Evolutionary conservation across 306 rosid genomes (phyloP).

Genomic region (Sindora glabra): DNA sequence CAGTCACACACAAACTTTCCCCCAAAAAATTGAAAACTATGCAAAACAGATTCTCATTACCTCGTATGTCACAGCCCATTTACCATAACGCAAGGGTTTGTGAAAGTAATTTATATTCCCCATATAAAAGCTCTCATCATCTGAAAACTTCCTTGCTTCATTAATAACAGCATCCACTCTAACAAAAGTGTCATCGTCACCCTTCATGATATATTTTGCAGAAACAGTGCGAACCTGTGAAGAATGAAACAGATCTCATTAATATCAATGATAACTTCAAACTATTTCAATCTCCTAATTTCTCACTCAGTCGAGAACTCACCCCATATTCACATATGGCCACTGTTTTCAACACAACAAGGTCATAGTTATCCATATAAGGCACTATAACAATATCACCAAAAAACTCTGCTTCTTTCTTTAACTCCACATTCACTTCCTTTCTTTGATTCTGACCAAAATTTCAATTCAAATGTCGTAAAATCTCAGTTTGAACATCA

Average conservation of each 20-base stretch:
- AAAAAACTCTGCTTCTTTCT: slow-evolving; percentile 59
- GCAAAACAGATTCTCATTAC: slow-evolving; percentile 31
- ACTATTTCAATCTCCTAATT: background rate
- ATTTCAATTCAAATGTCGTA: slow-evolving; percentile 14
- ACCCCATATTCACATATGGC: slow-evolving; percentile 78
- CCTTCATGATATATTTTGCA: slow-evolving; percentile 63
- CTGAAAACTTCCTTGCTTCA: slow-evolving; percentile 44
- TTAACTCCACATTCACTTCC: slow-evolving; percentile 64
- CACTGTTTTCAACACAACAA: slow-evolving; percentile 65
- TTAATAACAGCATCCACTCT: slow-evolving; percentile 49
- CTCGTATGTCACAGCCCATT: slow-evolving; percentile 98
- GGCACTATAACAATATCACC: slow-evolving; percentile 64
- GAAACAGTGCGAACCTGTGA: slow-evolving; percentile 39
- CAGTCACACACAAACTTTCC: no score
- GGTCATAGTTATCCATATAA: slow-evolving; percentile 68
- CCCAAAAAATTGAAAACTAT: no score
- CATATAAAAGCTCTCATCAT: slow-evolving; percentile 55
- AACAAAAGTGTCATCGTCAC: slow-evolving; percentile 72
- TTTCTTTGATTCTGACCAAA: slow-evolving; percentile 63
- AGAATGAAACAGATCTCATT: slow-evolving; percentile 8
- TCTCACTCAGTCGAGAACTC: slow-evolving; percentile 18
- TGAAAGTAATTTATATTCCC: slow-evolving; percentile 91
- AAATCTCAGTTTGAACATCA: background rate
- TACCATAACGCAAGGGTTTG: slow-evolving; percentile 83
- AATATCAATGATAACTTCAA: background rate